phyloP scores from a whole-genome alignment of 495 filamentous ascomycete genomes.

The Lepidopterella palustris region DNA sequence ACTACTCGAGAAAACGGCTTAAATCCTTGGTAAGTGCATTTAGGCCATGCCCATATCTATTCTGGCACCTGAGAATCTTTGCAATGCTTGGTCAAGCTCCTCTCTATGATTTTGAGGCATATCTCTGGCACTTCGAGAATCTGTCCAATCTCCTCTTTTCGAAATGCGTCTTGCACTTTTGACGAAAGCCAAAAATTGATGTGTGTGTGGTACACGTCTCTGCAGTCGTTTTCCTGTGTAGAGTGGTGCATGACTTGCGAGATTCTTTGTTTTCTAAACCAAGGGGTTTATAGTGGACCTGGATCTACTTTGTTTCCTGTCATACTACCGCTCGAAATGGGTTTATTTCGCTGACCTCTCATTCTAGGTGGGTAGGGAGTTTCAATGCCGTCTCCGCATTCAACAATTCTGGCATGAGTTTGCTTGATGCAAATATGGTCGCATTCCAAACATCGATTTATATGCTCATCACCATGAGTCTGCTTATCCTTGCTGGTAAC shows the following conservation, averaged over 20 bases:
- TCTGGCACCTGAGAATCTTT: background rate
- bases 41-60: background rate
- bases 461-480: constrained; percentile 66
- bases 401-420: constrained; percentile 80
- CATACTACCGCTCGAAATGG: background rate
- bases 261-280: too few relatives aligned
- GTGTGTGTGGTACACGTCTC: too few relatives aligned
- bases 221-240: too few relatives aligned
- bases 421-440: constrained; percentile 74
- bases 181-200: too few relatives aligned
- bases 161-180: too few relatives aligned
- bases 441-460: constrained; percentile 61
- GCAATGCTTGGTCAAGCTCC: background rate
- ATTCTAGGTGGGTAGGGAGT: constrained; percentile 51
- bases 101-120: too few relatives aligned
- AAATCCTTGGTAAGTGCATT: constrained; percentile 47
- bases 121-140: too few relatives aligned
- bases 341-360: background rate
- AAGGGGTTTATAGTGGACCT: too few relatives aligned
- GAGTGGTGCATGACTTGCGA: too few relatives aligned
- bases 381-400: constrained; percentile 74
- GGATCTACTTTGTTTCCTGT: too few relatives aligned
- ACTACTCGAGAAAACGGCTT: constrained; percentile 60
- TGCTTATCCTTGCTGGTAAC: constrained; percentile 79
- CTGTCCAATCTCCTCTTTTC: too few relatives aligned